Conservation (phyloP, 179 eudicot species). For the Actinidia chinensis region DNA sequence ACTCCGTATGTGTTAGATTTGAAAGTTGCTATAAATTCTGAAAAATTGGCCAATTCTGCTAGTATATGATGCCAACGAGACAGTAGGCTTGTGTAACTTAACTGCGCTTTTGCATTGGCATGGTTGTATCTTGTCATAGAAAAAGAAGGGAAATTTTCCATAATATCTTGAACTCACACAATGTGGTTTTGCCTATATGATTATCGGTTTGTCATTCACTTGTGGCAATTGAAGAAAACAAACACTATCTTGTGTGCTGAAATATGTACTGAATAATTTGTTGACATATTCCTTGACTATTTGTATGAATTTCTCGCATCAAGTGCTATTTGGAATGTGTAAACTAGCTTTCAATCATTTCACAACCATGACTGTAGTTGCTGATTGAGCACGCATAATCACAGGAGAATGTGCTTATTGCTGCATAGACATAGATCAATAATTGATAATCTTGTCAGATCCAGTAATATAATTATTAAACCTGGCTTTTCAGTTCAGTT, state of each 20-base stretch:
- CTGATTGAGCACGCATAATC: neutral
- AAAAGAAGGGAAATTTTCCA: neutral
- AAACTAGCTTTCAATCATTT: neutral
- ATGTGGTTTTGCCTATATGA: neutral
- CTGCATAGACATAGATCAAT: neutral
- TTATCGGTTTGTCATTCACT: no score
- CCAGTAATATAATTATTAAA: neutral
- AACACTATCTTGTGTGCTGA: neutral
- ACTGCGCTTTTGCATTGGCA: slow-evolving; percentile 2
- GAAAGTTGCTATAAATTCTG: neutral
- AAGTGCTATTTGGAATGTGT: neutral
- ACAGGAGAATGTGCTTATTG: neutral
- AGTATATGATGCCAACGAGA: neutral
- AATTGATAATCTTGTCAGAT: neutral
- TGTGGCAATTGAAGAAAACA: neutral
- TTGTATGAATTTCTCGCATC: neutral
- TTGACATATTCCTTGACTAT: neutral
- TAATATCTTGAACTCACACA: neutral
- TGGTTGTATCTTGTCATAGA: neutral
- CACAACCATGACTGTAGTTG: neutral
- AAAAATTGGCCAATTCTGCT: neutral
- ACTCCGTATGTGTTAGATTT: no score
- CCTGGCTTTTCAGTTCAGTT: no score
- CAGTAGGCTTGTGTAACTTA: neutral
- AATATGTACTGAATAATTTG: neutral